Conservation (phyloP, 805 yeast genomes). For the Blastobotrys parvus region DNA sequence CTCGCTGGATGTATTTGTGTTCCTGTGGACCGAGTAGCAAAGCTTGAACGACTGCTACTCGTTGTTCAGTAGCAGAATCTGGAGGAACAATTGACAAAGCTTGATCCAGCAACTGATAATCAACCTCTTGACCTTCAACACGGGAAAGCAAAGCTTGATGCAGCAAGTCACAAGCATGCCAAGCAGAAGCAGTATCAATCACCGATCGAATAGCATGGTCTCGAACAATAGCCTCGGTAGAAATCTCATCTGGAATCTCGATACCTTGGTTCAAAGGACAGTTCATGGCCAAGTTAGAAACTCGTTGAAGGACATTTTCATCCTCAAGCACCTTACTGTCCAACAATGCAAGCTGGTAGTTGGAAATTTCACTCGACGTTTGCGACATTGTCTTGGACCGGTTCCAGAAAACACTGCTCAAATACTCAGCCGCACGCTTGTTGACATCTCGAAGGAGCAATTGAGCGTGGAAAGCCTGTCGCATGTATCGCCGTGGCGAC, state of each 20-base stretch:
- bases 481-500: constrained; percentile 19
- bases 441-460: constrained; percentile 3
- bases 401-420: constrained; percentile 16
- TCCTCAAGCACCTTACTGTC: constrained; percentile 13
- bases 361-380: neutral
- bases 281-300: constrained; percentile 14
- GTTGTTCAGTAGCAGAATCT: constrained; percentile 20
- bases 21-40: constrained; percentile 20
- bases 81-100: constrained; percentile 24
- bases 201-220: constrained; percentile 21
- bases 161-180: constrained; percentile 20
- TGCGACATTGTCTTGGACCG: neutral
- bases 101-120: constrained; percentile 10
- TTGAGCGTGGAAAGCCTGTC: constrained; percentile 21
- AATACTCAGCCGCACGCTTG: constrained; percentile 4
- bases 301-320: constrained; percentile 19
- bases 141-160: constrained; percentile 17
- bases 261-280: constrained; percentile 14
- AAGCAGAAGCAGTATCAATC: constrained; percentile 25
- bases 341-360: constrained; percentile 1
- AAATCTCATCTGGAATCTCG: no score
- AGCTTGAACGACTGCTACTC: constrained; percentile 24
- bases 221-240: constrained; percentile 14
- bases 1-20: constrained; percentile 14
- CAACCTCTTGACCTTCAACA: constrained; percentile 12